These are phyloP conservation scores for Cynanchum wilfordii DNA, from an alignment of 257 asterid genomes.

Conservation along the genomic window DNA sequence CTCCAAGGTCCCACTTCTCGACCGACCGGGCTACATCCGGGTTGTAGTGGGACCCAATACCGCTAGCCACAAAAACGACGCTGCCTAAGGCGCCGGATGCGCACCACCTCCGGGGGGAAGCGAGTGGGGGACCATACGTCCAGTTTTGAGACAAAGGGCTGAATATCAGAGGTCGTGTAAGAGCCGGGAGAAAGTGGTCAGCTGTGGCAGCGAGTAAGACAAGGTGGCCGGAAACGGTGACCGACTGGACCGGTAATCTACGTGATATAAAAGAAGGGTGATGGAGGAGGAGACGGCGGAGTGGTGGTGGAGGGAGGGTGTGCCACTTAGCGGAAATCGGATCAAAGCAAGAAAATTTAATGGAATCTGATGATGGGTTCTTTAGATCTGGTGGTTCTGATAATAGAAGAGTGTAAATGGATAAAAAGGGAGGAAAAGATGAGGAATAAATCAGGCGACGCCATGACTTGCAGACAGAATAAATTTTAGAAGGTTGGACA, in stretches of 20 bases:
- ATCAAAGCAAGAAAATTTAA: slow-evolving; percentile 50
- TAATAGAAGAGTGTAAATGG: slow-evolving; percentile 48
- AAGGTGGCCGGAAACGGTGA: slow-evolving; percentile 45
- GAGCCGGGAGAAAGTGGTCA: slow-evolving; percentile 57
- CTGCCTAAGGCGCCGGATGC: slow-evolving; percentile 46
- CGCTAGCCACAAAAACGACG: slow-evolving; percentile 63
- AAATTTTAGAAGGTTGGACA: slow-evolving; percentile 50
- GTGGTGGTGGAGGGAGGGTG: slow-evolving; percentile 54
- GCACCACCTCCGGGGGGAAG: slow-evolving; percentile 80
- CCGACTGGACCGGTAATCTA: slow-evolving; percentile 60
- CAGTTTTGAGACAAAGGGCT: slow-evolving; percentile 35
- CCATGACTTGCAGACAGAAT: slow-evolving; percentile 64
- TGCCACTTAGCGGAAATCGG: slow-evolving; percentile 61
- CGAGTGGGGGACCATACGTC: slow-evolving; percentile 51
- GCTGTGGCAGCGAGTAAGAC: slow-evolving; percentile 70
- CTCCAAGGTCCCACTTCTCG: slow-evolving; percentile 52
- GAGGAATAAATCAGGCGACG: slow-evolving; percentile 70
- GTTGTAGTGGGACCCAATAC: slow-evolving; percentile 64
- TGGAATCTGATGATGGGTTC: slow-evolving; percentile 5
- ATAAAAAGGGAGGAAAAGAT: slow-evolving; percentile 64
- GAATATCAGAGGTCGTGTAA: slow-evolving; percentile 56
- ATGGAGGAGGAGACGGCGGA: slow-evolving; percentile 42
- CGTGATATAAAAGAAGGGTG: slow-evolving; percentile 85
- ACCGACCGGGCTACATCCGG: slow-evolving; percentile 55
- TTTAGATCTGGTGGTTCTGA: slow-evolving; percentile 8